phyloP scores from a whole-genome alignment of 495 filamentous ascomycete species.

The Annulohypoxylon nitens region DNA sequence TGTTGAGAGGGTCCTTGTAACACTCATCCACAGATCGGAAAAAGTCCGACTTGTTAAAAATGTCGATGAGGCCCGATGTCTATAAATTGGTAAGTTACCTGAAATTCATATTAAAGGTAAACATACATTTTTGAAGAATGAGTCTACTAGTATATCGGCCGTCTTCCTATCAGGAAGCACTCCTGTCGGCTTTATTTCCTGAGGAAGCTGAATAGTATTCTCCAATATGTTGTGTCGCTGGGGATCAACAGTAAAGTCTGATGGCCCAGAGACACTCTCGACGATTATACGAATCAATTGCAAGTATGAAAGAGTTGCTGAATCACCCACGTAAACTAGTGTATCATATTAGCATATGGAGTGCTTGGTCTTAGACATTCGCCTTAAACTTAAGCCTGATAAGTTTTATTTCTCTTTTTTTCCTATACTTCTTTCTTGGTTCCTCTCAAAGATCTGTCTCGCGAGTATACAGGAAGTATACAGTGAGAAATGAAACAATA shows the following conservation, averaged over 20 bases:
- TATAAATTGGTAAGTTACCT: conserved; percentile 42
- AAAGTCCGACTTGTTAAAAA: conserved; percentile 67
- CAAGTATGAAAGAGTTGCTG: conserved; percentile 77
- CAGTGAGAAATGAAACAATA: not conserved
- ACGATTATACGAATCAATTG: conserved; percentile 81
- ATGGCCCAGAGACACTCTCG: conserved; percentile 72
- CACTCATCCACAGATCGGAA: conserved; percentile 62
- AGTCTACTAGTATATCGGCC: conserved; percentile 66
- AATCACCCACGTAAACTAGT: conserved; percentile 78
- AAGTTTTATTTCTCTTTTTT: not conserved
- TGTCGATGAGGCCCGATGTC: conserved; percentile 69
- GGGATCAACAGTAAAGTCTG: conserved; percentile 77
- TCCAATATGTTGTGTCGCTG: conserved; percentile 77
- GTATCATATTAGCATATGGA: conserved; percentile 25
- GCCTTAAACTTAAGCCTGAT: not conserved
- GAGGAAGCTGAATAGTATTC: conserved; percentile 64
- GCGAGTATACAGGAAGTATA: not conserved
- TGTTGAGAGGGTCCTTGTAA: conserved; percentile 65
- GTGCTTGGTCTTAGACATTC: not conserved
- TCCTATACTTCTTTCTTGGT: too few relatives aligned
- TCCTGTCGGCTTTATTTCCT: conserved; percentile 58
- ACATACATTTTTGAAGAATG: conserved; percentile 72
- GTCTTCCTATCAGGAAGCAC: conserved; percentile 68
- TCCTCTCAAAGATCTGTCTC: not conserved
- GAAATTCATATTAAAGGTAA: not conserved